These are phyloP conservation scores for Pseudocercospora macadamiae DNA, from an alignment of 2,329 filamentous ascomycete species.

Conservation along the genomic window DNA sequence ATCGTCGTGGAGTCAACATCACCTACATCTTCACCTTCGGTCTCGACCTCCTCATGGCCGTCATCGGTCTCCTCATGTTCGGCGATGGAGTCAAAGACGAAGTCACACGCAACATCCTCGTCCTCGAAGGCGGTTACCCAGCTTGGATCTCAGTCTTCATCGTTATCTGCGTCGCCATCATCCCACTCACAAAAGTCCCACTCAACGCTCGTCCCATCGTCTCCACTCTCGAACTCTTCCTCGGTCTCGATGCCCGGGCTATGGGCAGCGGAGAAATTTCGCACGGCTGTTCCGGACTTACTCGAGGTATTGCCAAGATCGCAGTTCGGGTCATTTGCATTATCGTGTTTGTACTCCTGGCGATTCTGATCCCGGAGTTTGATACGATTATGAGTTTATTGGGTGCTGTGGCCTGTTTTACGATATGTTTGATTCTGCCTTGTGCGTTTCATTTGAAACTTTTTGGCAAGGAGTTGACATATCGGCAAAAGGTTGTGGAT, in stretches of 20 bases:
- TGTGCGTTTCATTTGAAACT: constrained; percentile 88
- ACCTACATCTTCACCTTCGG: constrained; percentile 85
- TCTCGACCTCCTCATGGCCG: constrained; percentile 79
- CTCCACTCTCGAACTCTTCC: constrained; percentile 78
- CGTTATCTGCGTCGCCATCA: constrained; percentile 85
- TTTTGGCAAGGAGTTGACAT: constrained; percentile 72
- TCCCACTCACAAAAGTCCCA: constrained; percentile 87
- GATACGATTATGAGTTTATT: constrained; percentile 91
- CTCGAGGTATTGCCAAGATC: constrained; percentile 62
- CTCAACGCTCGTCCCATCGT: constrained; percentile 77
- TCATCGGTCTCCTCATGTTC: constrained; percentile 91
- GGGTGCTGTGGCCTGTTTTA: constrained; percentile 87
- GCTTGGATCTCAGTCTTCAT: constrained; percentile 73
- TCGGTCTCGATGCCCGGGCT: constrained; percentile 67
- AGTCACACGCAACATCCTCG: constrained; percentile 86
- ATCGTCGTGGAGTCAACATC: constrained; percentile 70
- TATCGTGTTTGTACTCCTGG: constrained; percentile 73
- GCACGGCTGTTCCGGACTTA: constrained; percentile 58
- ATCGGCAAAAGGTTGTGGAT: constrained; percentile 65
- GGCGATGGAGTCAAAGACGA: constrained; percentile 85
- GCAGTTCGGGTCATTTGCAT: constrained; percentile 68
- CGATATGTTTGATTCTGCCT: constrained; percentile 90
- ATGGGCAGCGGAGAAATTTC: constrained; percentile 54
- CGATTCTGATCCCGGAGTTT: constrained; percentile 75
- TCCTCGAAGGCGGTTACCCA: constrained; percentile 67